Conservation (phyloP, 2,329 filamentous ascomycete genomes). For the Lecanosticta acicola region DNA sequence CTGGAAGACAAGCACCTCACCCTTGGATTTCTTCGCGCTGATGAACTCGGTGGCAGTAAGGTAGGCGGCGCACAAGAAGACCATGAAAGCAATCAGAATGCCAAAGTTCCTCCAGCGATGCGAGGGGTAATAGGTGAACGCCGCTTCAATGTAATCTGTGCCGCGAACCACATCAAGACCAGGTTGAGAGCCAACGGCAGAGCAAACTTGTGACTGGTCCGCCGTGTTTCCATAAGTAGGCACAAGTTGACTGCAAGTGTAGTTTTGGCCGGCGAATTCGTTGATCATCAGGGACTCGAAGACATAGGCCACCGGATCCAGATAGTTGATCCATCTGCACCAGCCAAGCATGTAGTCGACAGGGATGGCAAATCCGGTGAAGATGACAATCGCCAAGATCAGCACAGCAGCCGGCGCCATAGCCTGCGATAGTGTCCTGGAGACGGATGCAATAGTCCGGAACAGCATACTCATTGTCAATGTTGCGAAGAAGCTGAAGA, state of each 20-base stretch:
- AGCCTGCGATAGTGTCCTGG: constrained; percentile 58
- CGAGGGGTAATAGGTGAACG: constrained; percentile 30
- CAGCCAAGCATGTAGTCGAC: constrained; percentile 65
- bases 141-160: constrained; percentile 31
- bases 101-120: constrained; percentile 47
- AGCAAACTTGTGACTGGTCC: constrained; percentile 35
- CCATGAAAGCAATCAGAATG: constrained; percentile 42
- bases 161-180: constrained; percentile 38
- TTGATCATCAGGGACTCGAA: constrained; percentile 69
- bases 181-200: constrained; percentile 38
- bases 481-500: constrained; percentile 68
- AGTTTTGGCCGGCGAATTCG: constrained; percentile 66
- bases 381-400: constrained; percentile 61
- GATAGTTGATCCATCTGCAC: constrained; percentile 77
- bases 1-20: constrained; percentile 47
- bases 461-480: constrained; percentile 83
- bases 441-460: constrained; percentile 71
- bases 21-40: constrained; percentile 47
- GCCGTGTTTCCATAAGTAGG: constrained; percentile 38
- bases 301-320: constrained; percentile 72
- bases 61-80: constrained; percentile 40
- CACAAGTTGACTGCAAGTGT: constrained; percentile 44
- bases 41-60: constrained; percentile 44
- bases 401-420: constrained; percentile 52
- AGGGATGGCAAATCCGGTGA: constrained; percentile 60